Base-by-base conservation (phyloP, 139 green algal species). In the Ettlia oleoabundans region DNA sequence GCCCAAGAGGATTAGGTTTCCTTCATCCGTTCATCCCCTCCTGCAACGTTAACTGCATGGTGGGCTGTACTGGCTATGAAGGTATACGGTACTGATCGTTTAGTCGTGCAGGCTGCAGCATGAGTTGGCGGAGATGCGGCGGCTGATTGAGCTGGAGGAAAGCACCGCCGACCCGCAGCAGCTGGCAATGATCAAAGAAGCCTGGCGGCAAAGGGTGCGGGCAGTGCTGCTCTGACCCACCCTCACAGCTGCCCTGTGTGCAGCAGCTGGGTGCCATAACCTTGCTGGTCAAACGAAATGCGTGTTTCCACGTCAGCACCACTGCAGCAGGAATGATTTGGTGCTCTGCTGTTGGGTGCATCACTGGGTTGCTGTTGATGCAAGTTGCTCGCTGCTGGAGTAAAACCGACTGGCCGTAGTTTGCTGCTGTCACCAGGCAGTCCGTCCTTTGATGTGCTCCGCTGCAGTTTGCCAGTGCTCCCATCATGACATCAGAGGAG, bases 111-210 rank as follows among this genome's bases (percentile, higher is more conserved):
- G 13, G 62, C 62, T 19, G 18, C 30, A 37, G 62, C 30, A 10
- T 69, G 62, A 18, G 21, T 15, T 47, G n/a, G n/a, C n/a, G 4
- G 42, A 55, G n/a, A 75, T 82, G 77, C 62, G 77, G 18, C 21
- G 24, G 2, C 5, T 76, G 32, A 42, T 82, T 40, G 58, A 73
- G 7, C 38, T 24, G 32, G 77, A 82, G 63, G 77, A 82, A 33
- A 9, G n/a, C 8, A 76, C 43, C 0, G 4, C 32, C 3, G 77
- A 82, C 43, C 77, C 77, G 3, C n/a, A 51, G 22, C 15, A 22
- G 22, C 63, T 76, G 43, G 62, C 58, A 28, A 38, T 24, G 2
- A 52, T 80, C 35, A 68, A 68, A 53, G 30, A 13, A 5, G 53
- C 38, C 3, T 80, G 58, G 35, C 26, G 19, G 9, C 18, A 80